phyloP scores from a whole-genome alignment of 441 rosid species.

The Flueggea neowawraea region DNA sequence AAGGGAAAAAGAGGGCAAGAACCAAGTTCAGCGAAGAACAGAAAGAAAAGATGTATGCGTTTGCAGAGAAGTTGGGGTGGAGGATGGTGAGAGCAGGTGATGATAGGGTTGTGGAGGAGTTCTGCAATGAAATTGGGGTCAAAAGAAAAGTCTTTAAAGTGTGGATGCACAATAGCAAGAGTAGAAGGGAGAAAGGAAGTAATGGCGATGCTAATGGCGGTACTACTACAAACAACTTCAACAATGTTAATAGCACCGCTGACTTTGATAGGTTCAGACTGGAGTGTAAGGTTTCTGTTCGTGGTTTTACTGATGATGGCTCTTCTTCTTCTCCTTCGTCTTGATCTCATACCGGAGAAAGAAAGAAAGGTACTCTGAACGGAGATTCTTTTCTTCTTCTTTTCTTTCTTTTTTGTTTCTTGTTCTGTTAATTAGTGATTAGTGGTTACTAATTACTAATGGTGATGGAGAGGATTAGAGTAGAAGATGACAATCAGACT shows the following conservation, averaged over 20 bases:
- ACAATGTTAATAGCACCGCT: constrained; percentile 10
- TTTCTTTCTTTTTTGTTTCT: not conserved
- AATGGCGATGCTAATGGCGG: constrained; percentile 8
- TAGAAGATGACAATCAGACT: constrained; percentile 6
- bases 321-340: constrained; percentile 24
- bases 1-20: constrained; percentile 20
- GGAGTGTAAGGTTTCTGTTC: constrained; percentile 11
- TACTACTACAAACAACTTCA: not conserved
- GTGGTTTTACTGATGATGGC: constrained; percentile 16
- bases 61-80: constrained; percentile 63
- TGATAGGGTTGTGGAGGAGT: constrained; percentile 30
- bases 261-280: constrained; percentile 6
- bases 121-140: constrained; percentile 53
- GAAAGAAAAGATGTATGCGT: constrained; percentile 51
- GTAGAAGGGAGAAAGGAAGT: constrained; percentile 30
- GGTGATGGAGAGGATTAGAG: constrained; percentile 2
- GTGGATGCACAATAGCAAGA: constrained; percentile 73
- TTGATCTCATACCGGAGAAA: constrained; percentile 11
- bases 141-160: constrained; percentile 52
- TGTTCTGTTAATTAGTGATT: constrained; percentile 2
- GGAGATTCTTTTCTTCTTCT: not conserved
- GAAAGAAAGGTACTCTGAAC: not conserved
- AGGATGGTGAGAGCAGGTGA: constrained; percentile 39
- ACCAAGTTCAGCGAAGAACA: constrained; percentile 47
- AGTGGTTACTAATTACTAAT: constrained; percentile 11